These are phyloP conservation scores for Pterulicium gracile DNA, from an alignment of 1,284 basidiomycete species.

Conservation along the genomic window DNA sequence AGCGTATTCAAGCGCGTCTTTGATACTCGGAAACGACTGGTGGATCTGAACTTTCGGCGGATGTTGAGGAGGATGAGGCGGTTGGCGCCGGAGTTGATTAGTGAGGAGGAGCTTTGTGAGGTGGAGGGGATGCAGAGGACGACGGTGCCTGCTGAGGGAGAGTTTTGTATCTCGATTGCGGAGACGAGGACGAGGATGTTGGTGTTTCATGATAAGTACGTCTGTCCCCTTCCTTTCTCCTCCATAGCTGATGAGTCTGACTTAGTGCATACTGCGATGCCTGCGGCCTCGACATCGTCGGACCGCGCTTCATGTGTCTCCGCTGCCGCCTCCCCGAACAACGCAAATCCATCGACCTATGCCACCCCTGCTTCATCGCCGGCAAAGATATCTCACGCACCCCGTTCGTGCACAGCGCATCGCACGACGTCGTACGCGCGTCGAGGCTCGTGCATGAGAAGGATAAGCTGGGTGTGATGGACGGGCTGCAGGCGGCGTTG, in stretches of 20 bases:
- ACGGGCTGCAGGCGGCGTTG: too few relatives aligned
- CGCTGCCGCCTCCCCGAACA: not conserved
- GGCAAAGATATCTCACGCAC: not conserved
- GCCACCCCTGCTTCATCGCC: not conserved
- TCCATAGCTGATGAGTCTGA: not conserved
- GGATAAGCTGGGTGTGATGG: not conserved
- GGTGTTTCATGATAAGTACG: not conserved
- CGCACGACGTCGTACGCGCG: not conserved
- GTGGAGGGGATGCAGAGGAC: not conserved
- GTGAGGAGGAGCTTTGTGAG: not conserved
- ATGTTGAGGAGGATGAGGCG: not conserved
- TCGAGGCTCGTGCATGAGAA: not conserved
- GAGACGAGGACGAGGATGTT: not conserved
- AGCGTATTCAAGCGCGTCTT: not conserved
- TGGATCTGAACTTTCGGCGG: not conserved
- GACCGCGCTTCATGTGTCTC: constrained; percentile 1
- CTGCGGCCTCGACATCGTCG: not conserved
- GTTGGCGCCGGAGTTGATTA: not conserved
- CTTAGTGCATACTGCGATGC: not conserved
- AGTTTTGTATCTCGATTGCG: not conserved
- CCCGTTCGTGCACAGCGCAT: not conserved
- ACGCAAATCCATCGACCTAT: not conserved
- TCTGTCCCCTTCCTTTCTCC: not conserved
- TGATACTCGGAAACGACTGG: not conserved
- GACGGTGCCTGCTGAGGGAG: not conserved